These are phyloP conservation scores for Ogataea degrootiae DNA, from an alignment of 805 yeast genomes.

Conservation along the genomic window DNA sequence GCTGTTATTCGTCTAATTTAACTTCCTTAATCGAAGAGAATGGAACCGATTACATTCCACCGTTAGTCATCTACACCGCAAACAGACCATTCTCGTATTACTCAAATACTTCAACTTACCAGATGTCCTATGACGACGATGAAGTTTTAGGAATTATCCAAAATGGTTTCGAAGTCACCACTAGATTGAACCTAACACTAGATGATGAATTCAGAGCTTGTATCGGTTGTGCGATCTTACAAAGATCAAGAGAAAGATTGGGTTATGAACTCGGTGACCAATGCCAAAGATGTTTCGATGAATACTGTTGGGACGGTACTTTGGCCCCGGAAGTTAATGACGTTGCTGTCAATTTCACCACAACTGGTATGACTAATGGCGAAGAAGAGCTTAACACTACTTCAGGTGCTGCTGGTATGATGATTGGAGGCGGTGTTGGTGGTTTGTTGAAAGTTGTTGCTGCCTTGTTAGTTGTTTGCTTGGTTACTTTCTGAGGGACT, in stretches of 20 bases:
- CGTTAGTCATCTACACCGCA: conserved; percentile 73
- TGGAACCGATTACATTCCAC: conserved; percentile 45
- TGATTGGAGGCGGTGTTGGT: background rate
- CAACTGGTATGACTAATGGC: conserved; percentile 33
- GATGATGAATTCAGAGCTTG: conserved; percentile 70
- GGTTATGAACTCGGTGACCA: conserved; percentile 58
- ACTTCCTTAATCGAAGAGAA: conserved; percentile 43
- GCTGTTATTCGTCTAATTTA: conserved; percentile 66
- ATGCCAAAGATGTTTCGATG: conserved; percentile 65
- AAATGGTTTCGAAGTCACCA: conserved; percentile 70
- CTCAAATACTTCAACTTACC: conserved; percentile 71
- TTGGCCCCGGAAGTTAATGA: conserved; percentile 10
- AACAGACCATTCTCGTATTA: conserved; percentile 61
- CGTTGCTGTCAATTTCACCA: conserved; percentile 34
- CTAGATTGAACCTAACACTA: conserved; percentile 61
- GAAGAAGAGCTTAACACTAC: conserved; percentile 23
- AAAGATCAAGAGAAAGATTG: conserved; percentile 70
- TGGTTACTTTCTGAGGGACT: conserved; percentile 11
- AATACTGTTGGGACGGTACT: conserved; percentile 56
- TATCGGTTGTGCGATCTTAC: conserved; percentile 77
- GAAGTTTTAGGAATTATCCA: conserved; percentile 57
- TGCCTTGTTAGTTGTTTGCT: conserved; percentile 7
- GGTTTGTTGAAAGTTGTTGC: conserved; percentile 1
- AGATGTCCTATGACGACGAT: conserved; percentile 54
- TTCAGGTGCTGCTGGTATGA: conserved; percentile 12